A percentile compares a stretch with the other conserved stretches of the same genome.
Conservation (phyloP, 495 filamentous ascomycete genomes). For the Aspergillus heteromorphus region DNA sequence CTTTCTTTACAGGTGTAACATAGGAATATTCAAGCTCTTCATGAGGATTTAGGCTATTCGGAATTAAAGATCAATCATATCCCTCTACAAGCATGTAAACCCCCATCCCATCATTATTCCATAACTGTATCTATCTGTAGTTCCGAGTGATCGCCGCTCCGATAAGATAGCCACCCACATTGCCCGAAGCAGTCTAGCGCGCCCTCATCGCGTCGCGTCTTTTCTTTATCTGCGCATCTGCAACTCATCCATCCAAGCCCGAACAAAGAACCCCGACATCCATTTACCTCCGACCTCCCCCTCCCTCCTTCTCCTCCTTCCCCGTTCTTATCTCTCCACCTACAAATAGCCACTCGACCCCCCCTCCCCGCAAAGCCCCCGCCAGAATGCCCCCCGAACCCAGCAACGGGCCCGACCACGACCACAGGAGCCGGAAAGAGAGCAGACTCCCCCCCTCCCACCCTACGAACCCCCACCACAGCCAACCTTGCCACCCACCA, state of each 20-base stretch:
- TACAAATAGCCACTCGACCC: too few species aligned
- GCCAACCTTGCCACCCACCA: constrained; percentile 45
- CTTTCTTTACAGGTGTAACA: too few species aligned
- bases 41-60: too few species aligned
- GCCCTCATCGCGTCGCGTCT: constrained; percentile 28
- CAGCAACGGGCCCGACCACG: constrained; percentile 5
- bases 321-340: neutral
- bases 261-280: neutral
- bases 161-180: neutral
- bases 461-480: constrained; percentile 44
- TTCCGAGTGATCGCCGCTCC: too few species aligned
- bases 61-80: too few species aligned
- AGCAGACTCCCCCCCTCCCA: constrained; percentile 43
- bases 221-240: neutral
- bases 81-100: neutral
- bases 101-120: too few species aligned
- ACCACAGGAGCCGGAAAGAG: constrained; percentile 7
- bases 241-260: neutral
- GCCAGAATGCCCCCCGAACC: neutral
- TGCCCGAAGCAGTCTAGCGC: constrained; percentile 30
- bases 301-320: neutral
- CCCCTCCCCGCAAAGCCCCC: too few species aligned
- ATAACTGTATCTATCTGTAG: too few species aligned
- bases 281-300: neutral
- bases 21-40: neutral